A percentile compares a stretch with the other conserved stretches of the same genome.
Conservation (phyloP, 108 stramenopile genomes). For the Conticribra weissflogii region DNA sequence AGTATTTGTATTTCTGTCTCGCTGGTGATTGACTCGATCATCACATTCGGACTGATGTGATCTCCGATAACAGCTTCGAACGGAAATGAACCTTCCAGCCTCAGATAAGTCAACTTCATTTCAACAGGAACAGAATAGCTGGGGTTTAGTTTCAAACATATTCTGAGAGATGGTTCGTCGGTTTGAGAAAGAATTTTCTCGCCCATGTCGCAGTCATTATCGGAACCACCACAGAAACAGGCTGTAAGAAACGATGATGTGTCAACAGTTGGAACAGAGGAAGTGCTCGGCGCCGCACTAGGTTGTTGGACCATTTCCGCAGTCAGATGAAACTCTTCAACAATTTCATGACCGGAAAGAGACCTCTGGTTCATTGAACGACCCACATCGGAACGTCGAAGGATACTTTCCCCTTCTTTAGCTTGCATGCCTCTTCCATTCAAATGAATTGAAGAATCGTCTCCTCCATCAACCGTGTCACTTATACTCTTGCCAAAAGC, state of each 20-base stretch:
- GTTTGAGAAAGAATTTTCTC: background rate
- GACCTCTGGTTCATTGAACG: background rate
- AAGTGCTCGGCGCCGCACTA: background rate
- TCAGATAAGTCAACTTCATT: background rate
- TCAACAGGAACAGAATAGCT: background rate
- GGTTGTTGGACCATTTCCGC: background rate
- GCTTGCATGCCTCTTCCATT: background rate
- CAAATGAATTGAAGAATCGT: background rate
- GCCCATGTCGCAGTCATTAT: background rate
- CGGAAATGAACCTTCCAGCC: background rate
- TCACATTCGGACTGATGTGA: background rate
- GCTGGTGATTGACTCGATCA: background rate
- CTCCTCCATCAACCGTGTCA: background rate
- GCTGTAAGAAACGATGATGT: background rate
- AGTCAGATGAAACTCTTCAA: background rate
- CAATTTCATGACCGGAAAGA: background rate
- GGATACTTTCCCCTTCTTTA: background rate
- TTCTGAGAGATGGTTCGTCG: background rate
- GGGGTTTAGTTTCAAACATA: background rate
- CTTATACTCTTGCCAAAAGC: background rate
- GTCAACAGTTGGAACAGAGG: background rate
- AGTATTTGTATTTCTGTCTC: background rate
- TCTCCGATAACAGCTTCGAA: background rate
- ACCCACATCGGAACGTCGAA: background rate
- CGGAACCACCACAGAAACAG: background rate